Base-by-base conservation (phyloP, 768 basidiomycete genomes). In the Hirschioporus abietinus region DNA sequence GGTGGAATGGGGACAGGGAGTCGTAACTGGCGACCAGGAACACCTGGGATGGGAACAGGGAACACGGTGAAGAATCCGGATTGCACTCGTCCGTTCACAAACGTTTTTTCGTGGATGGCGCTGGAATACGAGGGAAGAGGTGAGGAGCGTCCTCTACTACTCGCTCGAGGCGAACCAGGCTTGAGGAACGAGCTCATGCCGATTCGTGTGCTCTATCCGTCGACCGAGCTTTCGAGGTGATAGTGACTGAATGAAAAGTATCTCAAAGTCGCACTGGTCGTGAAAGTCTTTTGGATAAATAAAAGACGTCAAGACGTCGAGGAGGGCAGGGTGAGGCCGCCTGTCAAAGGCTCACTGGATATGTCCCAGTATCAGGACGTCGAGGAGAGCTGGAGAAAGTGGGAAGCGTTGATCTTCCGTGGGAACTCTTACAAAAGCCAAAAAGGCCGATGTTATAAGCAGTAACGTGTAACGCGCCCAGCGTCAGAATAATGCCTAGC, bases 81-180 rank as follows among this genome's bases (percentile, higher is more conserved):
- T 68, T 77, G 72, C 71, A 75, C 71, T 71, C 78, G 67, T 71
- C 79, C 69, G 58, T 83, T 83, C 71, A 81, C 80, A 67, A 80
- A 78, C 74, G 84, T 80, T 77, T 91, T 91, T 77, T 91, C 89
- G 69, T 86, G 82, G 26, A 88, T 83, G 18, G 87, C 84, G 64
- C 87, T 81, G 59, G 86, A 85, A 68, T 81, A 81, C 26, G 76
- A 77, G 23, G 83, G 84, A 65, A 84, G 80, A 59, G 65, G 81
- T 73, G 66, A 78, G 65, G 69, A 26, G 34, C 79, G 78, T 36
- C 77, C 42, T 71, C 81, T 82, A 76, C 82, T 77, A 66, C 78
- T 61, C 60, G 30, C 60, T 15, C 30, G 60, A 12, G 60, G 25
- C 60, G 30, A 61, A 15, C 60, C 60, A 61, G 30, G 60, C 60